Percentiles rank a stretch among this genome's conserved stretches.
Evolutionary conservation across 768 basidiomycete genomes (phyloP).

Genomic region (Calocybe gangraenosa): DNA sequence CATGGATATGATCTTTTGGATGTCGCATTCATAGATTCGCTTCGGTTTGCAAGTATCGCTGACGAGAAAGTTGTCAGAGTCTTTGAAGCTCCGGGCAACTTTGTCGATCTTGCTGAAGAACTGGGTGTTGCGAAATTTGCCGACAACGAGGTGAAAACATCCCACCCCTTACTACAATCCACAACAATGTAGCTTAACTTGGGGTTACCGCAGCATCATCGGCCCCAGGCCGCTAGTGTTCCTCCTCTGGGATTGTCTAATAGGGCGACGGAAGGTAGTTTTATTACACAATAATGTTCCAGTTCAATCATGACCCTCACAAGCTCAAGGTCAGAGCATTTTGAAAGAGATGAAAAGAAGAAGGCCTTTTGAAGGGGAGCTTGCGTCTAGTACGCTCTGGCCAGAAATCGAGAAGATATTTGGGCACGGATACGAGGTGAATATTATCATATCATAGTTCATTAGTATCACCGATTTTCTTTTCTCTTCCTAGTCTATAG

Average conservation of each 20-base stretch:
- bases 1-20: constrained; percentile 94
- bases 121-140: constrained; percentile 45
- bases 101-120: constrained; percentile 59
- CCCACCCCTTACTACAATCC: not conserved
- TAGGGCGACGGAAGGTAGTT: constrained; percentile 59
- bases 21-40: constrained; percentile 66
- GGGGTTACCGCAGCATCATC: constrained; percentile 36
- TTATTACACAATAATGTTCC: not conserved
- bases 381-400: constrained; percentile 87
- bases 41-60: constrained; percentile 85
- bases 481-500: constrained; percentile 58
- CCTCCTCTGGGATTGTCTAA: constrained; percentile 95
- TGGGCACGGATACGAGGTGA: constrained; percentile 95
- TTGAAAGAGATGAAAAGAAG: constrained; percentile 3
- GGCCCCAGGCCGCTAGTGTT: constrained; percentile 81
- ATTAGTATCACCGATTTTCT: constrained; percentile 1
- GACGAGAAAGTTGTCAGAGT: constrained; percentile 96
- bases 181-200: not conserved
- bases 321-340: constrained; percentile 3
- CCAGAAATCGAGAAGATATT: constrained; percentile 96
- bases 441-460: constrained; percentile 8
- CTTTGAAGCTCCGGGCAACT: constrained; percentile 85
- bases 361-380: constrained; percentile 87
- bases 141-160: constrained; percentile 43
- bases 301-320: not conserved